Base-by-base conservation (phyloP, 2,329 filamentous ascomycete genomes). In the Beauveria varroae region DNA sequence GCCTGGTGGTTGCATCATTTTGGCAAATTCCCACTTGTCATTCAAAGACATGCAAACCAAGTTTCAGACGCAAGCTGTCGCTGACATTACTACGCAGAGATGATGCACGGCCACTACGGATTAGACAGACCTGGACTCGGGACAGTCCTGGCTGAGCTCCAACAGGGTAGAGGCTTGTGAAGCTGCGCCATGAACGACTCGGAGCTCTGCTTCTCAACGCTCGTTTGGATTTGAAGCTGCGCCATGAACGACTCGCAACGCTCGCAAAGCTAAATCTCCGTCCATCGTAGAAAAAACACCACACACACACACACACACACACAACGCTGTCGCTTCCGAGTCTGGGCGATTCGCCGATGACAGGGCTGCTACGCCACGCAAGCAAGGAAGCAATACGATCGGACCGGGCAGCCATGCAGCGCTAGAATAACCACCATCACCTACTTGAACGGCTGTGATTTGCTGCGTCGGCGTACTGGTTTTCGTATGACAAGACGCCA, bases 381-480 rank as follows among this genome's bases (percentile, higher is more conserved):
- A 43, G 57, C 57, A 47, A 60, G 57, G 40, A 60, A 41, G 57
- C 57, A 49, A 60, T 60, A 60, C 50, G 49, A 60, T 60, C 18
- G 20, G 34, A 7, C 37, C 24, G 44, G 50, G 57, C 57, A 47
- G 37, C 50, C 22, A 60, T 47, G 50, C 49, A 43, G 24, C 26
- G 20, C 37, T 44, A 10, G 28, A 46, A 22, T 16, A 5, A 14
- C 28, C 18, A 18, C n/a, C 26, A 50, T 50, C 47, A 50, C 24
- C n/a, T 10, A 30, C 24, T 18, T 49, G 20, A 34, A 43, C n/a
- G n/a, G 5, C 30, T 14, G 50, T 53, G 50, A 54, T 53, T 60
- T 28, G 41, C 49, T 53, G 18, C 24, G 14, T 51, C 40, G 49
- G 57, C 46, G n/a, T 24, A 44, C n/a, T 43, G 40, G 40, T 37